These are phyloP conservation scores for Coniella vitis DNA, from an alignment of 2,329 filamentous ascomycete genomes.

Conservation along the genomic window DNA sequence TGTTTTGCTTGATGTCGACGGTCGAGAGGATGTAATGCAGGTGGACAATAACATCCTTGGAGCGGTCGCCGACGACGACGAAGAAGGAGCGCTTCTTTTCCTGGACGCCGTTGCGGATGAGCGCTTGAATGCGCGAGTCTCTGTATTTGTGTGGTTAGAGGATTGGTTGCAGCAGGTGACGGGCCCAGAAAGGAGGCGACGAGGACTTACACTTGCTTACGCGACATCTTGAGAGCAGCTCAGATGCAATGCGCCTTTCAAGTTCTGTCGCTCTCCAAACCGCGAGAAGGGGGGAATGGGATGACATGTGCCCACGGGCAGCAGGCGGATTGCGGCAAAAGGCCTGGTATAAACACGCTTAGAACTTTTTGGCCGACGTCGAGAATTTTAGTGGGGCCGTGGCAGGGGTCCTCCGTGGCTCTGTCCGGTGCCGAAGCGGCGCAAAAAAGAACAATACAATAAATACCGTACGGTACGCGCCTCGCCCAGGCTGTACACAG, in stretches of 20 bases:
- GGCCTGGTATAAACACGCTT: too few relatives aligned
- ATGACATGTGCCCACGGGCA: too few relatives aligned
- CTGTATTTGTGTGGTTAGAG: slow-evolving; percentile 34
- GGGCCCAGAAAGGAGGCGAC: too few relatives aligned
- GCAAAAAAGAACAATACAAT: too few relatives aligned
- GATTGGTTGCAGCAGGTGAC: too few relatives aligned
- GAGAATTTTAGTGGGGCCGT: slow-evolving; percentile 15
- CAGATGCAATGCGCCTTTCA: too few relatives aligned
- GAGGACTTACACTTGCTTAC: slow-evolving; percentile 51
- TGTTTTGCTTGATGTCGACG: slow-evolving; percentile 88
- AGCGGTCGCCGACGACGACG: slow-evolving; percentile 86
- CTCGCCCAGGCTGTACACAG: too few relatives aligned
- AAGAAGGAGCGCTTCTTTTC: slow-evolving; percentile 99
- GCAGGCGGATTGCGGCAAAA: too few relatives aligned
- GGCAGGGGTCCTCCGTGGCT: neutral
- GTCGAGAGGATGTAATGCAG: slow-evolving; percentile 86
- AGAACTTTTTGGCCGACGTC: slow-evolving; percentile 13
- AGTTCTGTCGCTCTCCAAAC: too few relatives aligned
- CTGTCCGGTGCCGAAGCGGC: slow-evolving; percentile 2
- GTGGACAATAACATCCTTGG: slow-evolving; percentile 95
- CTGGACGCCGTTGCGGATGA: slow-evolving; percentile 85
- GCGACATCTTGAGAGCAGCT: slow-evolving; percentile 41
- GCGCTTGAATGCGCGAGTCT: slow-evolving; percentile 82
- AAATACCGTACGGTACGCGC: too few relatives aligned
- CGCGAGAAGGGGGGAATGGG: too few relatives aligned